Evolutionary conservation across 208 protist genomes (phyloP), one percentile per base, ranked within the genome.

Genomic region (Crithidia brevicula): DNA sequence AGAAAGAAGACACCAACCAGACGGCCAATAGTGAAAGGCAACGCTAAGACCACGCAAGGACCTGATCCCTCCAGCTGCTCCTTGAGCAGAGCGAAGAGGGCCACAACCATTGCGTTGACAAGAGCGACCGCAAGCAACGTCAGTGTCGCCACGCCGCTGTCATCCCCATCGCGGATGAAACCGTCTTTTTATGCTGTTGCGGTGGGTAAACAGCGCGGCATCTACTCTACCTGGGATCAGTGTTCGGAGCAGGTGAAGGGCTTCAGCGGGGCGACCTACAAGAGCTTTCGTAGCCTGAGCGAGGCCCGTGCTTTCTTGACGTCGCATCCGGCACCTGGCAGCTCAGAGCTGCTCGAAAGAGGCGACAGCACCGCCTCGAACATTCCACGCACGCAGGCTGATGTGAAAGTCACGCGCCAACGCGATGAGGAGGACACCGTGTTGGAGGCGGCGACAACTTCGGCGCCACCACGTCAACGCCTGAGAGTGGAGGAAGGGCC

Each of bases 201-300:
- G 13, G 57, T 70, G 16, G 94, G 94, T 20, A 51, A 70, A n/a
- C 47, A 72, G 30, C 74, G 33, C 4, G 92, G 92, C 34, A 79
- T 97, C 40, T 96, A 85, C 74, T 60, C 57, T 25, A 84, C 83
- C 2, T 97, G 94, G 92, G 75, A 79, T 6, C 73, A 92, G 49
- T 96, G 91, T 69, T 51, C 63, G 6, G 38, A 45, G 49, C 78
- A 89, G 45, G 94, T 97, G n/a, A 77, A 58, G 2, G 82, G 81
- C 16, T 95, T 81, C 60, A 47, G 76, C 20, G 82, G 85, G 2
- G 82, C 86, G 7, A 45, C 72, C 10, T 95, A 85, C 72, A 96
- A 96, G 53, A 69, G 77, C 27, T 97, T 96, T 60, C 30, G 27
- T 13, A 91, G 85, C 3, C 50, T 74, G 20, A 50, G 66, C 0